Evolutionary conservation across 106 monocot species (phyloP).

Genomic region (Phalaenopsis aphrodite): DNA sequence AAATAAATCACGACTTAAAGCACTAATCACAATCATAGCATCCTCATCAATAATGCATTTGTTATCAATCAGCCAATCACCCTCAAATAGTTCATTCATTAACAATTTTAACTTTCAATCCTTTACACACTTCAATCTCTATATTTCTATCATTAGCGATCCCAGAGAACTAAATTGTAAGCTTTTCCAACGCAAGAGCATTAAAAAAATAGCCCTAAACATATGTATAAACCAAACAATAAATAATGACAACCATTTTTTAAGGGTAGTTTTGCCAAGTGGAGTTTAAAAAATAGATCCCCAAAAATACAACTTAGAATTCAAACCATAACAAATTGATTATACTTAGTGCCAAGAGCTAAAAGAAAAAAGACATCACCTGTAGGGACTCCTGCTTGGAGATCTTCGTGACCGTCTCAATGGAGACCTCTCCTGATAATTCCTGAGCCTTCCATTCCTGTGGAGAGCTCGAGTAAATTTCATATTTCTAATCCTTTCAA

Average conservation of each 20-base stretch:
- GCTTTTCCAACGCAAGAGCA: not conserved
- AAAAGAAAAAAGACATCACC: conserved; percentile 5
- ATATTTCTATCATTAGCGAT: not conserved
- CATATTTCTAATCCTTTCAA: conserved; percentile 2
- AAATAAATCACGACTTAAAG: not conserved
- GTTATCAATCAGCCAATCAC: not conserved
- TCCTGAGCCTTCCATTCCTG: conserved; percentile 20
- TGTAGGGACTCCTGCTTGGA: conserved; percentile 16
- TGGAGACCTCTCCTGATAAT: conserved; percentile 23
- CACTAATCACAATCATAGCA: not conserved
- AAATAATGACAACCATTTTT: not conserved
- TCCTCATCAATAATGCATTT: not conserved
- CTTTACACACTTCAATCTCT: not conserved
- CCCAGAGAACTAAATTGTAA: not conserved
- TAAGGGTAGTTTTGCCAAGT: not conserved
- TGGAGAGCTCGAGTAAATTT: conserved; percentile 7
- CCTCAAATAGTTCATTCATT: not conserved
- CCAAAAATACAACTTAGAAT: not conserved
- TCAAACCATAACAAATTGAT: not conserved
- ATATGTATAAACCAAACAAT: not conserved
- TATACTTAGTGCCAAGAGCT: not conserved
- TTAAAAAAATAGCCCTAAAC: not conserved
- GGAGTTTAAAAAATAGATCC: not conserved
- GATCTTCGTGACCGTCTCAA: conserved; percentile 21
- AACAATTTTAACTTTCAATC: not conserved